Conservation (phyloP, 108 stramenopile species). For the Cyclotella kingstonii region DNA sequence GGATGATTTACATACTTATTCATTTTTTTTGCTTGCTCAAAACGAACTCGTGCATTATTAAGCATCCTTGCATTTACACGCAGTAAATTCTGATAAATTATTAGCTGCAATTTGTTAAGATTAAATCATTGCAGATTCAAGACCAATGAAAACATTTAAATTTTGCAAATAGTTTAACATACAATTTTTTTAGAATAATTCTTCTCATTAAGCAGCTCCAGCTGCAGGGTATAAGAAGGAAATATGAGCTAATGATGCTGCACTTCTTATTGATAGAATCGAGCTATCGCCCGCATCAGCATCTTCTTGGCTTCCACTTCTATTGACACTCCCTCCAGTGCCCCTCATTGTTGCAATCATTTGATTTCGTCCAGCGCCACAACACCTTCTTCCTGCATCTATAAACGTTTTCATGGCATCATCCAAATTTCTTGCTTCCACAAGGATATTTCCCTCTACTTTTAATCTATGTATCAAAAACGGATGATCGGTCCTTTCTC, state of each 20-base stretch:
- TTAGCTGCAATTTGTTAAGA: no score
- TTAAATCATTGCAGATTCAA: neutral
- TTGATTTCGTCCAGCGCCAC: conserved; percentile 33
- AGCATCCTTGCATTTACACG: no score
- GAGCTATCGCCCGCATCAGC: conserved; percentile 47
- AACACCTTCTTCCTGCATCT: conserved; percentile 40
- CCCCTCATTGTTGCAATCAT: conserved; percentile 41
- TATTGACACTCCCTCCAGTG: conserved; percentile 1
- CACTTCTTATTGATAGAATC: conserved; percentile 38
- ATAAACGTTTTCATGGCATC: conserved; percentile 49
- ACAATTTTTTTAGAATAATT: neutral
- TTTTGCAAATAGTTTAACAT: conserved; percentile 1
- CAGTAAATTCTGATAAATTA: no score
- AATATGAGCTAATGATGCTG: conserved; percentile 35
- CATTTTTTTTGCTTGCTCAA: no score
- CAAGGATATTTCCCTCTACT: conserved; percentile 38
- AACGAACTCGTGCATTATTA: no score
- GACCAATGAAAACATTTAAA: neutral
- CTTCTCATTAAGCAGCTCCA: conserved; percentile 15
- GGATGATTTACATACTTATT: no score
- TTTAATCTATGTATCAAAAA: conserved; percentile 43
- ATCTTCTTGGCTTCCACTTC: conserved; percentile 35
- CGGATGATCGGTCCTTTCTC: conserved; percentile 43
- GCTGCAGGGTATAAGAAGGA: conserved; percentile 34
- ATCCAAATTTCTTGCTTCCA: conserved; percentile 43